These are phyloP conservation scores for Pseudopithomyces maydicus DNA, from an alignment of 2,329 filamentous ascomycete genomes.

Conservation along the genomic window DNA sequence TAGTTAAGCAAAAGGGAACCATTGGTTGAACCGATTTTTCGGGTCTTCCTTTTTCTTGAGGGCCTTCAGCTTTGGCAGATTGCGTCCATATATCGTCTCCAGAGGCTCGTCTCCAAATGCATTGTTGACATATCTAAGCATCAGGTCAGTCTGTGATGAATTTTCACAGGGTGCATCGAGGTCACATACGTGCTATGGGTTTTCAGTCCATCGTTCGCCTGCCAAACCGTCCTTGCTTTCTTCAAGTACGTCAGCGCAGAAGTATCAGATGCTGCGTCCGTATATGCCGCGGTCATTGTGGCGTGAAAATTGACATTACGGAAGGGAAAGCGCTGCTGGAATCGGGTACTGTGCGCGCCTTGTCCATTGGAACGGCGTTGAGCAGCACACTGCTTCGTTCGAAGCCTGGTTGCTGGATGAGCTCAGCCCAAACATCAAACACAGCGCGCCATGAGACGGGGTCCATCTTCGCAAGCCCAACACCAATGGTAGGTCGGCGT, in stretches of 20 bases:
- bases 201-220: background rate
- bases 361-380: conserved; percentile 1
- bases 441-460: background rate
- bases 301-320: conserved; percentile 19
- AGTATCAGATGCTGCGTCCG: background rate
- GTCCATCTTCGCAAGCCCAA: conserved; percentile 1
- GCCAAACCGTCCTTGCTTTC: background rate
- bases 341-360: background rate
- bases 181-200: background rate
- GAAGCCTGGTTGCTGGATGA: background rate
- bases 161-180: background rate
- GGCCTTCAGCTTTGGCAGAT: background rate
- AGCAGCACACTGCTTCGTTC: conserved; percentile 1
- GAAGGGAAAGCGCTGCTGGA: background rate
- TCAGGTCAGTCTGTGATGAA: background rate
- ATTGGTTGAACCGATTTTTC: background rate
- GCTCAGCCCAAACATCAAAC: background rate
- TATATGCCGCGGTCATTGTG: background rate
- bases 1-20: background rate
- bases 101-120: conserved; percentile 2
- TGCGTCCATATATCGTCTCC: background rate
- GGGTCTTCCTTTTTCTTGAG: background rate
- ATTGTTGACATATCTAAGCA: conserved; percentile 2
- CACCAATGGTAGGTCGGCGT: background rate
- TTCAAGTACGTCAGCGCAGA: background rate